Percentiles rank a stretch among this genome's conserved stretches.
These are phyloP conservation scores for Russula sp. DNA, from an alignment of 768 basidiomycete genomes.

Conservation along the genomic window DNA sequence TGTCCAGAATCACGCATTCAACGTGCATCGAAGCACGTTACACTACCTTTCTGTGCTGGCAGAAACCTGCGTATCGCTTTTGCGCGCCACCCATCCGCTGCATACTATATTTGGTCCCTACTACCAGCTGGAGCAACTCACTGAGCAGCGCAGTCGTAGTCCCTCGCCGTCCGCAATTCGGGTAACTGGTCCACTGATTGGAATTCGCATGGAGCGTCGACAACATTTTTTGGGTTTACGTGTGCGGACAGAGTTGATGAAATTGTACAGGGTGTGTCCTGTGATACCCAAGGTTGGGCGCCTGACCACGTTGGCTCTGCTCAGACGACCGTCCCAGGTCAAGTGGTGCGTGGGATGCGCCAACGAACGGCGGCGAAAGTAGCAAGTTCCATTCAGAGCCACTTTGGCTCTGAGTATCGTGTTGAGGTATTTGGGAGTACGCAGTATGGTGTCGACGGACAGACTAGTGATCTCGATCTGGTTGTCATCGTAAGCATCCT, in stretches of 20 bases:
- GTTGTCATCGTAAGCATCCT: constrained; percentile 40
- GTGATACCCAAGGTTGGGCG: neutral
- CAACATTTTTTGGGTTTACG: neutral
- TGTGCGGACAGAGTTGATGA: constrained; percentile 6
- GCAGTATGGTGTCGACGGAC: constrained; percentile 37
- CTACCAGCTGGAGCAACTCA: constrained; percentile 1
- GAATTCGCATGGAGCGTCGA: constrained; percentile 3
- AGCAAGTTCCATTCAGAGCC: neutral
- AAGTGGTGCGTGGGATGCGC: constrained; percentile 4
- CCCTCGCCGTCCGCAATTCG: neutral
- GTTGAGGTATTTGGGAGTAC: constrained; percentile 45
- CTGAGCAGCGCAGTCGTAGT: constrained; percentile 4
- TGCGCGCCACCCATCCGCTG: constrained; percentile 3
- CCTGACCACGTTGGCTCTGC: neutral
- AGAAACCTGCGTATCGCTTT: constrained; percentile 10
- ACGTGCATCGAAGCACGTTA: constrained; percentile 14
- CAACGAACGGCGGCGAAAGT: constrained; percentile 12
- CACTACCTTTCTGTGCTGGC: constrained; percentile 14
- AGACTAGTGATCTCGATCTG: constrained; percentile 44
- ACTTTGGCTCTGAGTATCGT: constrained; percentile 30
- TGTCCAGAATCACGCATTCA: constrained; percentile 20
- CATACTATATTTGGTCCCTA: constrained; percentile 17
- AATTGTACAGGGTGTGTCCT: constrained; percentile 6
- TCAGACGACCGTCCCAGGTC: neutral
- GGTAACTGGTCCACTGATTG: neutral